phyloP scores from a whole-genome alignment of 441 rosid species.

The Pelargonium australe region DNA sequence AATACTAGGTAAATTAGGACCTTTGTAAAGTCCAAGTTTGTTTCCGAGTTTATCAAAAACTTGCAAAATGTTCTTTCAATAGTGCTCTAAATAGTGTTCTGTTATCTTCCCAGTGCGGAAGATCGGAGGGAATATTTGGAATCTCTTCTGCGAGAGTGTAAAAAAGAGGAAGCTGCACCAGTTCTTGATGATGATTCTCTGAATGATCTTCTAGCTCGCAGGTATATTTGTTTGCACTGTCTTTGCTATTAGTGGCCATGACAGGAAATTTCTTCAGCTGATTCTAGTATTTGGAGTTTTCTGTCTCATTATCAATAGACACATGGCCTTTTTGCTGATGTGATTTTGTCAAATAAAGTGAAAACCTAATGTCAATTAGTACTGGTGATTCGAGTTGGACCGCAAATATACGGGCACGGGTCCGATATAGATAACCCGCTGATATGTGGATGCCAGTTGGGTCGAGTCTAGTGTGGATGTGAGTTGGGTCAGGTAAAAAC shows the following conservation, averaged over 20 bases:
- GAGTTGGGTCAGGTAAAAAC: too few relatives aligned
- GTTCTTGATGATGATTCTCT: constrained; percentile 80
- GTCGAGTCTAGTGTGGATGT: too few relatives aligned
- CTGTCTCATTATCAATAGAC: too few relatives aligned
- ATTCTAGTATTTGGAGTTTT: too few relatives aligned
- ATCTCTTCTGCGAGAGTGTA: constrained; percentile 76
- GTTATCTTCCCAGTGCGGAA: constrained; percentile 57
- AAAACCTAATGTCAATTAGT: too few relatives aligned
- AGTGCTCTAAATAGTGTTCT: constrained; percentile 18
- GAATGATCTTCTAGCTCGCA: constrained; percentile 82
- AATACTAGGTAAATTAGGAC: constrained; percentile 58
- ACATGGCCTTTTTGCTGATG: too few relatives aligned
- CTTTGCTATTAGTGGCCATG: not conserved
- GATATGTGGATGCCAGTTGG: too few relatives aligned
- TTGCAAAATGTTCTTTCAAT: constrained; percentile 13
- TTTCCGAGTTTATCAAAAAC: not conserved
- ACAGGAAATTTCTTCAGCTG: not conserved
- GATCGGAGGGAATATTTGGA: constrained; percentile 93
- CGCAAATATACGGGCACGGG: too few relatives aligned
- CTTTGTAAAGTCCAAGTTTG: constrained; percentile 13
- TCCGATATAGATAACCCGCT: too few relatives aligned
- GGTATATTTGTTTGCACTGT: constrained; percentile 34
- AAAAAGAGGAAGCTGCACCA: constrained; percentile 88
- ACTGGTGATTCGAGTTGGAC: too few relatives aligned
- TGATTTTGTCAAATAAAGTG: too few relatives aligned